Conservation (phyloP, 768 basidiomycete genomes). For the Gloeostereum incarnatum region DNA sequence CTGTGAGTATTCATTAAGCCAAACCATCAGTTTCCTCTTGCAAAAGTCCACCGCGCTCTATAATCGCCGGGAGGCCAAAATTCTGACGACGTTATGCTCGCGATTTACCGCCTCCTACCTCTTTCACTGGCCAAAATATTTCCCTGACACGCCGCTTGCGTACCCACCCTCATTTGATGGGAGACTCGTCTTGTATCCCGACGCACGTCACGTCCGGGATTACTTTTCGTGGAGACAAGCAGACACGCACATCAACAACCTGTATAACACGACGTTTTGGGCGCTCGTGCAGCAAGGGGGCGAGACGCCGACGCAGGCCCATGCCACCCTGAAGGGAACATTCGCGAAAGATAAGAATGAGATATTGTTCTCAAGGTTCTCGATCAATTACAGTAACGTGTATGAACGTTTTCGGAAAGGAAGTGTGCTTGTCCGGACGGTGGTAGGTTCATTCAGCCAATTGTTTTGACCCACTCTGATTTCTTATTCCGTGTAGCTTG, state of each 20-base stretch:
- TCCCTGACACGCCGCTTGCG: conserved; percentile 59
- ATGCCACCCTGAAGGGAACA: conserved; percentile 84
- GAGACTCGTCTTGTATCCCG: conserved; percentile 76
- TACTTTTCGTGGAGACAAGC: conserved; percentile 97
- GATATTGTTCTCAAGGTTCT: conserved; percentile 73
- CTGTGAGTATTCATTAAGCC: background rate
- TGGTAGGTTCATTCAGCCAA: conserved; percentile 23
- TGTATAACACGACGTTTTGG: conserved; percentile 97
- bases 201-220: conserved; percentile 63
- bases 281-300: conserved; percentile 82
- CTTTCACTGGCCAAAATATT: conserved; percentile 74
- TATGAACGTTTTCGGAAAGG: conserved; percentile 75
- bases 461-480: background rate
- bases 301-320: conserved; percentile 70
- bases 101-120: conserved; percentile 89
- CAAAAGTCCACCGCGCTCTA: conserved; percentile 68
- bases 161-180: conserved; percentile 95
- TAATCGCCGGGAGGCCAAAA: conserved; percentile 82
- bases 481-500: conserved; percentile 4
- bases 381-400: conserved; percentile 81
- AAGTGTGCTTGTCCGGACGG: conserved; percentile 67
- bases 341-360: conserved; percentile 88
- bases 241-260: conserved; percentile 96
- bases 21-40: conserved; percentile 67
- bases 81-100: conserved; percentile 74